Evolutionary conservation across 768 basidiomycete genomes (phyloP).

Genomic region (Rhizopogon sp.): DNA sequence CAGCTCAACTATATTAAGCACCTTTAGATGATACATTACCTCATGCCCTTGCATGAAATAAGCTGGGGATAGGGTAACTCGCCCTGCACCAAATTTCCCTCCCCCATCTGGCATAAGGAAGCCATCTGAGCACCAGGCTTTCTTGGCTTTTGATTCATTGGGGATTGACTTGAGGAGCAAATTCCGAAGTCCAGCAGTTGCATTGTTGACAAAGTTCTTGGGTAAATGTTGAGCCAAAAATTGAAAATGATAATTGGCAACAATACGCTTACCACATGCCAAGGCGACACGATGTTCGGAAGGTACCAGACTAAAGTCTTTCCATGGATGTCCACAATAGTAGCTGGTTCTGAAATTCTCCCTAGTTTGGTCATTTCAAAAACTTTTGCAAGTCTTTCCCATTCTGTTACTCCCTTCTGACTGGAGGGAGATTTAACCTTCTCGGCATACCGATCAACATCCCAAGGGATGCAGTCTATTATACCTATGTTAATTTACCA

Average conservation of each 20-base stretch:
- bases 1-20: not conserved
- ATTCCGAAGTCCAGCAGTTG: too few species aligned
- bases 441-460: not conserved
- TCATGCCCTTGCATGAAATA: not conserved
- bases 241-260: not conserved
- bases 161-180: not conserved
- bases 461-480: not conserved
- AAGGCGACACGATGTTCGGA: not conserved
- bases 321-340: not conserved
- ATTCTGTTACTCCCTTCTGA: too few species aligned
- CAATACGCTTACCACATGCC: too few species aligned
- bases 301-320: not conserved
- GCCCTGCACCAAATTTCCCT: not conserved
- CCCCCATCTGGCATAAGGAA: not conserved
- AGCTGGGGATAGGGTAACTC: not conserved
- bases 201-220: too few species aligned
- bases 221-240: too few species aligned
- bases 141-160: not conserved
- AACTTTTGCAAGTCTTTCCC: too few species aligned
- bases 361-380: not conserved
- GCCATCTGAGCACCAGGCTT: not conserved
- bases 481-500: not conserved
- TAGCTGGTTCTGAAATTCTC: not conserved
- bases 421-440: not conserved
- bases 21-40: not conserved